A percentile compares a stretch with the other conserved stretches of the same genome.
These are phyloP conservation scores for Phytophthora pisi DNA, from an alignment of 352 stramenopile genomes.

Conservation along the genomic window DNA sequence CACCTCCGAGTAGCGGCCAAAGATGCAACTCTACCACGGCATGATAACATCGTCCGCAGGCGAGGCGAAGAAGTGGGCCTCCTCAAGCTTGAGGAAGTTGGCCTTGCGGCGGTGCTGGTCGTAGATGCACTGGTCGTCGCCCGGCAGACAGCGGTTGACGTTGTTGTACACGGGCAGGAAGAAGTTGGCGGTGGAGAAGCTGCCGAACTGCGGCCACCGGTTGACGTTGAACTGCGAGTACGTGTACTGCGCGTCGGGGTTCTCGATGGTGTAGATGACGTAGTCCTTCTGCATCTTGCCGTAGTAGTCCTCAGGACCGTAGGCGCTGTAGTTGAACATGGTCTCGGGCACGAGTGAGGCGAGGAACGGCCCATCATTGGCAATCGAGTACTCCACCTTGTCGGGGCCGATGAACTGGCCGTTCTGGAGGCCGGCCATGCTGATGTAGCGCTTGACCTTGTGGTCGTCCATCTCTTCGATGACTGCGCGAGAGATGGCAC, in stretches of 20 bases:
- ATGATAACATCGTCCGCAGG: constrained; percentile 34
- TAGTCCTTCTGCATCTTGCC: constrained; percentile 51
- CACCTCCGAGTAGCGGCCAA: constrained; percentile 46
- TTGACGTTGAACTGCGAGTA: constrained; percentile 40
- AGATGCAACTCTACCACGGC: constrained; percentile 44
- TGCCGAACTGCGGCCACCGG: constrained; percentile 4
- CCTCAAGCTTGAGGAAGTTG: constrained; percentile 45
- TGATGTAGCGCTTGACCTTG: constrained; percentile 49
- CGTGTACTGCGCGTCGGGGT: constrained; percentile 34
- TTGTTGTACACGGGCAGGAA: constrained; percentile 22
- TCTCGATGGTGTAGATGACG: constrained; percentile 33
- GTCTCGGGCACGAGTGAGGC: constrained; percentile 22
- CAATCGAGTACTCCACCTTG: constrained; percentile 23
- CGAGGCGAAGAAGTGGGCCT: constrained; percentile 49
- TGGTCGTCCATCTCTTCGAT: constrained; percentile 62
- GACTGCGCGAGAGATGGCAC: constrained; percentile 38
- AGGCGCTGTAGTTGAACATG: constrained; percentile 33
- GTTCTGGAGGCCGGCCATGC: constrained; percentile 45
- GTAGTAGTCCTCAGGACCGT: constrained; percentile 24
- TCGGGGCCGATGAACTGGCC: constrained; percentile 59
- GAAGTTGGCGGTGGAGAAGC: constrained; percentile 8
- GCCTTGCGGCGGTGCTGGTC: constrained; percentile 33
- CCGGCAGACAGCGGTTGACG: constrained; percentile 10
- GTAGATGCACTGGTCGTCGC: constrained; percentile 10
- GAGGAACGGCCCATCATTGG: background rate